These are phyloP conservation scores for Liquidambar formosana DNA, from an alignment of 164 flowering plant species.

Conservation along the genomic window DNA sequence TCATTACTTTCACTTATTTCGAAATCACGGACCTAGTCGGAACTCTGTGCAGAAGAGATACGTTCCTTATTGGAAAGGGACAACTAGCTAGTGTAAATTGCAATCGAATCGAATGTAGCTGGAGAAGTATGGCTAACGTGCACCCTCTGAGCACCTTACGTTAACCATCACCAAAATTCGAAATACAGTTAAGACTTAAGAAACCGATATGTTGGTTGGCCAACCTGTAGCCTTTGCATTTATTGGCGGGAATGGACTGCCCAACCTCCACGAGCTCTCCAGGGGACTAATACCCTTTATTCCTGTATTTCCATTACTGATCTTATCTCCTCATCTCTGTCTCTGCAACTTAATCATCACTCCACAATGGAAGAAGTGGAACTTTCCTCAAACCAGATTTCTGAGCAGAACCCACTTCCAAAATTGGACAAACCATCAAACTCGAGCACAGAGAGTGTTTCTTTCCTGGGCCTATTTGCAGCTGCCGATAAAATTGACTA, in stretches of 20 bases:
- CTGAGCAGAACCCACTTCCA: conserved; percentile 9
- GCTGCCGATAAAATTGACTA: conserved; percentile 60
- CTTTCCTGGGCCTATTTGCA: conserved; percentile 52
- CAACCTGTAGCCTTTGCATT: conserved; percentile 18
- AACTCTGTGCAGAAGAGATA: too few relatives aligned
- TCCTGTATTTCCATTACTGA: not conserved
- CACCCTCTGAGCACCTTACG: too few relatives aligned
- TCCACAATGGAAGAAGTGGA: conserved; percentile 40
- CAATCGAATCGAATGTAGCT: too few relatives aligned
- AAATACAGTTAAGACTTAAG: conserved; percentile 7
- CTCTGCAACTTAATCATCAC: not conserved
- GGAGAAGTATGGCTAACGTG: too few relatives aligned
- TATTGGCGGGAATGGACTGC: conserved; percentile 22
- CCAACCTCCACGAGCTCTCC: not conserved
- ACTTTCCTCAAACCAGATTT: conserved; percentile 14
- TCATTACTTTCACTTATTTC: too few relatives aligned
- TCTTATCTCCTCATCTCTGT: not conserved
- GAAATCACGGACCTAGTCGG: too few relatives aligned
- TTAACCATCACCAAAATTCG: not conserved
- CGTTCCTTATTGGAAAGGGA: too few relatives aligned
- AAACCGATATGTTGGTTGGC: conserved; percentile 23
- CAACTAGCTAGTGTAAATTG: too few relatives aligned
- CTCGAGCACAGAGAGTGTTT: conserved; percentile 17
- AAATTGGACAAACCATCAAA: conserved; percentile 13
- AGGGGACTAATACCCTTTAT: conserved; percentile 2